phyloP scores from a whole-genome alignment of 768 basidiomycete species.

The Lactifluus piperatus region DNA sequence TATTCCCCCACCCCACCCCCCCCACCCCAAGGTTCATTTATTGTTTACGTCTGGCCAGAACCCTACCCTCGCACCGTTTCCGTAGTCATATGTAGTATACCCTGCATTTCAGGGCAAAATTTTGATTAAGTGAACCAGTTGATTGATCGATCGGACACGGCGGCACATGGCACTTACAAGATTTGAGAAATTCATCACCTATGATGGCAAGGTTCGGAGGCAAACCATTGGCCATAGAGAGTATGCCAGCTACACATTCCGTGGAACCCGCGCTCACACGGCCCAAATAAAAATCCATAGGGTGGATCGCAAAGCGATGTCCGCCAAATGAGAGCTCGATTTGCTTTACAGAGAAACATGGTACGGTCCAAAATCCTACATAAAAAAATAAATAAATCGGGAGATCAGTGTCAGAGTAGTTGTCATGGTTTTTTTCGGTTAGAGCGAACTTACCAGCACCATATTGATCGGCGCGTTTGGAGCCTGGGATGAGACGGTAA shows the following conservation, averaged over 20 bases:
- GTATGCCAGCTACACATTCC: slow-evolving; percentile 48
- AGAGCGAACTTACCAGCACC: slow-evolving; percentile 33
- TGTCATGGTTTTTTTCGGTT: not conserved
- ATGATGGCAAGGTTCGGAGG: slow-evolving; percentile 49
- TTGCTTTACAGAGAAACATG: slow-evolving; percentile 33
- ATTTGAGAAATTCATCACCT: slow-evolving; percentile 59
- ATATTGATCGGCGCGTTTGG: slow-evolving; percentile 33
- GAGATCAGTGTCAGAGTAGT: too few species aligned
- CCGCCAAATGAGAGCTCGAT: slow-evolving; percentile 41
- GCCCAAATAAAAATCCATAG: slow-evolving; percentile 51
- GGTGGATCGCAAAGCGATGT: slow-evolving; percentile 34
- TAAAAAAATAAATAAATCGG: not conserved
- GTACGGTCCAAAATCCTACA: slow-evolving; percentile 47
- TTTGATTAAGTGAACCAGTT: not conserved
- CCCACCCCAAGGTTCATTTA: not conserved
- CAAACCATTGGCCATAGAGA: slow-evolving; percentile 38
- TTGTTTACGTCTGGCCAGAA: slow-evolving; percentile 50
- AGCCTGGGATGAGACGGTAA: slow-evolving; percentile 46
- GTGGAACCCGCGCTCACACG: slow-evolving; percentile 30
- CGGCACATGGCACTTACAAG: slow-evolving; percentile 36
- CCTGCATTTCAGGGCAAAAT: slow-evolving; percentile 29
- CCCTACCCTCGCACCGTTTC: slow-evolving; percentile 44
- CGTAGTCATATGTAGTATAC: slow-evolving; percentile 55
- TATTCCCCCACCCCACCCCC: not conserved
- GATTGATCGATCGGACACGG: too few species aligned